A percentile compares a stretch with the other conserved stretches of the same genome.
Evolutionary conservation across 257 asterid genomes (phyloP).

Genomic region (Thymus mandschuricus): DNA sequence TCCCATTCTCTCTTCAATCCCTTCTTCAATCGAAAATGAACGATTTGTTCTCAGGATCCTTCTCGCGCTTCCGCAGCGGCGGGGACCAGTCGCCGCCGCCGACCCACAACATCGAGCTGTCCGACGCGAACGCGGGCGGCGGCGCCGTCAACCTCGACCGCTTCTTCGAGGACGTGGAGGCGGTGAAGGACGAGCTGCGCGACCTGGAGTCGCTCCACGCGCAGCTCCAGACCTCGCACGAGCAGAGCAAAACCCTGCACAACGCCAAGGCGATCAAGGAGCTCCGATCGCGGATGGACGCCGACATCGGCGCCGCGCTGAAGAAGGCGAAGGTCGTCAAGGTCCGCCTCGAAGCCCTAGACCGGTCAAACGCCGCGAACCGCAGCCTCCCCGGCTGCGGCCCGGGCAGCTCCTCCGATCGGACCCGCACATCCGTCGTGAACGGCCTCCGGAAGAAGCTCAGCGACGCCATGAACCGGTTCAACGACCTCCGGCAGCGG

Average conservation of each 20-base stretch:
- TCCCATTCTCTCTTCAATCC: conserved; percentile 8
- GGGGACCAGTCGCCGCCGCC: conserved; percentile 51
- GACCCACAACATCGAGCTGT: conserved; percentile 47
- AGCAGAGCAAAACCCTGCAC: conserved; percentile 57
- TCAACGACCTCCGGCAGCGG: conserved; percentile 60
- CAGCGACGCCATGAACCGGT: conserved; percentile 59
- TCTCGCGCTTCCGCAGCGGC: conserved; percentile 56
- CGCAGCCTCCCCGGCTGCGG: conserved; percentile 69
- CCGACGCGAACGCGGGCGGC: conserved; percentile 23
- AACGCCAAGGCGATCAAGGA: conserved; percentile 46
- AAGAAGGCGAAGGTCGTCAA: conserved; percentile 60
- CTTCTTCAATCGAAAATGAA: conserved; percentile 44
- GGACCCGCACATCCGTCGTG: conserved; percentile 72
- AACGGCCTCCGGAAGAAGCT: conserved; percentile 69
- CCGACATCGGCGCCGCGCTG: conserved; percentile 38
- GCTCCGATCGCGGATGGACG: conserved; percentile 48
- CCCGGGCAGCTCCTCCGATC: conserved; percentile 71
- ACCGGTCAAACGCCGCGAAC: conserved; percentile 64
- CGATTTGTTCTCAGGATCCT: conserved; percentile 71
- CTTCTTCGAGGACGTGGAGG: conserved; percentile 72
- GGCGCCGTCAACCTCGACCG: conserved; percentile 70
- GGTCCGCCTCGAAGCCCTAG: conserved; percentile 57
- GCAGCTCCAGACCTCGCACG: conserved; percentile 61
- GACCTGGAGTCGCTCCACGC: conserved; percentile 58
- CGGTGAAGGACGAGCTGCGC: conserved; percentile 64